Percentiles rank a stretch among this genome's conserved stretches.
Evolutionary conservation across 2,329 filamentous ascomycete genomes (phyloP).

Genomic region (Niveomyces coronatus): DNA sequence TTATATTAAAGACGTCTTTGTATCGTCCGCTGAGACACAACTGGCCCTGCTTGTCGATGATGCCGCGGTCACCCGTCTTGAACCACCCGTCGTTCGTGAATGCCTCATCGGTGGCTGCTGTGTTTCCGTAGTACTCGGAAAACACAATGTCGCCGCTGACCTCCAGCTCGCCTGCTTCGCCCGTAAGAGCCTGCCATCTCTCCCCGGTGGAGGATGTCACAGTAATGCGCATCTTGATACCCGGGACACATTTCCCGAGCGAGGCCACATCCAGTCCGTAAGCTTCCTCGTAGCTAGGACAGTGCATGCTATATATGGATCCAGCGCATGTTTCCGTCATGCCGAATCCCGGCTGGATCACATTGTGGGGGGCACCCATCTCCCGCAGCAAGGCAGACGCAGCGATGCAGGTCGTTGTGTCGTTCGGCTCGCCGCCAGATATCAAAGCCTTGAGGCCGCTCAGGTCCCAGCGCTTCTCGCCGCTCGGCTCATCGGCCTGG

Average conservation of each 20-base stretch:
- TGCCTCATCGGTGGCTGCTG: conserved; percentile 43
- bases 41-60: conserved; percentile 23
- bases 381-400: conserved; percentile 14
- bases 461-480: conserved; percentile 12
- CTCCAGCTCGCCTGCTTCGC: conserved; percentile 48
- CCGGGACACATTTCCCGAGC: conserved; percentile 27
- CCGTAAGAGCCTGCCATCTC: conserved; percentile 12
- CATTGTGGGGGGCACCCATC: conserved; percentile 21
- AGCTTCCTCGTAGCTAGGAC: conserved; percentile 28
- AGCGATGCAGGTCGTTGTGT: conserved; percentile 23
- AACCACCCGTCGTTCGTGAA: conserved; percentile 41
- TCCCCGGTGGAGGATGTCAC: conserved; percentile 6
- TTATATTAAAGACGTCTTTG: conserved; percentile 36
- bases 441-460: conserved; percentile 20
- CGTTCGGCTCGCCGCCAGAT: conserved; percentile 38
- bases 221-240: conserved; percentile 29
- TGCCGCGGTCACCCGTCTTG: conserved; percentile 27
- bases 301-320: conserved; percentile 30
- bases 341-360: conserved; percentile 33
- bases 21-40: conserved; percentile 26
- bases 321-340: conserved; percentile 46
- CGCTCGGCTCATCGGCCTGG: background rate
- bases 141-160: conserved; percentile 50
- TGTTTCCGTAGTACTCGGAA: conserved; percentile 52
- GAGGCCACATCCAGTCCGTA: conserved; percentile 22